Conservation (phyloP, 768 basidiomycete species). For the Calocera viscosa region DNA sequence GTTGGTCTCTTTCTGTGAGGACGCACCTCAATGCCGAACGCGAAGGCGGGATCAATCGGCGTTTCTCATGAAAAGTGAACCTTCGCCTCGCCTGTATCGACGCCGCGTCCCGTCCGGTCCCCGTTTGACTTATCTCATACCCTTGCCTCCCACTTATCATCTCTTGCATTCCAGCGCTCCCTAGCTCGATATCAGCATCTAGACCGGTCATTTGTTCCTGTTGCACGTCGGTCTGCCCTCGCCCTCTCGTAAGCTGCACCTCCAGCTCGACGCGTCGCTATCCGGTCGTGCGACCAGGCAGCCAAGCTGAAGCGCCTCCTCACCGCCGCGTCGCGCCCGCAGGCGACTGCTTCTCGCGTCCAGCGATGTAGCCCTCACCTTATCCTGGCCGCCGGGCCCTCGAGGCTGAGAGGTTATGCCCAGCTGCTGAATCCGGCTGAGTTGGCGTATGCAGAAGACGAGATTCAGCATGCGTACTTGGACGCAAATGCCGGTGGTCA, state of each 20-base stretch:
- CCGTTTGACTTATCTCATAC: background rate
- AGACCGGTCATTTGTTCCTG: background rate
- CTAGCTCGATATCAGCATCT: background rate
- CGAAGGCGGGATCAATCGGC: too few species aligned
- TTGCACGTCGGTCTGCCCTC: too few species aligned
- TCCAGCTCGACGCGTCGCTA: too few species aligned
- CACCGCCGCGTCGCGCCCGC: background rate
- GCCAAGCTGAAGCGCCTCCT: background rate
- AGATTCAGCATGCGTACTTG: background rate
- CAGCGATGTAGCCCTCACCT: slow-evolving; percentile 1
- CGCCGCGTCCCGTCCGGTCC: background rate
- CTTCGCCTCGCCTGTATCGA: background rate
- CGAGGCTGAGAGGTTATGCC: background rate
- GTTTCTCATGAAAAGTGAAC: too few species aligned
- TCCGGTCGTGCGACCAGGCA: background rate
- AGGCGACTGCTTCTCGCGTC: background rate
- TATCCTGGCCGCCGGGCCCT: background rate
- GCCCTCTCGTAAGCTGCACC: too few species aligned
- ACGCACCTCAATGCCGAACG: too few species aligned
- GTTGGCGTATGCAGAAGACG: background rate
- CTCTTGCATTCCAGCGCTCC: background rate
- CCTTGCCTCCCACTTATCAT: background rate
- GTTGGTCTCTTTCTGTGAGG: too few species aligned
- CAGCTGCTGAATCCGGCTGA: background rate
- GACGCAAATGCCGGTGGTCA: background rate